Percentiles rank a stretch among this genome's conserved stretches.
These are phyloP conservation scores for Dactylellina sp. DNA, from an alignment of 2,329 filamentous ascomycete species.

Conservation along the genomic window DNA sequence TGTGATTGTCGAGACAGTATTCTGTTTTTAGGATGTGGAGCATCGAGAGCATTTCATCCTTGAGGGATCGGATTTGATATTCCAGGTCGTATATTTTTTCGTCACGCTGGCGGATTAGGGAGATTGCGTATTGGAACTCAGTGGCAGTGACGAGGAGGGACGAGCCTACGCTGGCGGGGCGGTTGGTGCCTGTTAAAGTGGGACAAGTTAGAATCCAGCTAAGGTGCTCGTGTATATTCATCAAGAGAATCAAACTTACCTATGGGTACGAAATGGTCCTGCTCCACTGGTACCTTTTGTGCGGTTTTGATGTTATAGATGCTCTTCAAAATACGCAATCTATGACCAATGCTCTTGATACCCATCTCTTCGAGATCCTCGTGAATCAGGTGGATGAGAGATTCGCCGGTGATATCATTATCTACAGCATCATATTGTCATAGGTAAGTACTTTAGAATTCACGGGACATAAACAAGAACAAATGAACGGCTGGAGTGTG, in stretches of 20 bases:
- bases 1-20: background rate
- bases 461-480: no score
- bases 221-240: background rate
- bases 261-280: conserved; percentile 90
- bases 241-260: conserved; percentile 71
- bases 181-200: background rate
- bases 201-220: background rate
- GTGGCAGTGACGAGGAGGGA: conserved; percentile 7
- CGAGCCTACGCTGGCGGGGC: background rate
- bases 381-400: conserved; percentile 85
- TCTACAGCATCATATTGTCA: conserved; percentile 70
- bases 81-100: conserved; percentile 7
- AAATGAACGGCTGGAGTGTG: background rate
- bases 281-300: conserved; percentile 75
- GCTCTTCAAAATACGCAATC: conserved; percentile 91
- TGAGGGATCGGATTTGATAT: background rate
- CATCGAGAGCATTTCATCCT: conserved; percentile 9
- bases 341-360: conserved; percentile 89
- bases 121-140: conserved; percentile 2
- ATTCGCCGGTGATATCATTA: conserved; percentile 92
- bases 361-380: conserved; percentile 96
- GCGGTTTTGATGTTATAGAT: conserved; percentile 96
- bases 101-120: background rate
- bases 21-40: conserved; percentile 4
- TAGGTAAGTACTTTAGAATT: no score